These are phyloP conservation scores for Amanita rubescens DNA, from an alignment of 768 basidiomycete species.

Conservation along the genomic window DNA sequence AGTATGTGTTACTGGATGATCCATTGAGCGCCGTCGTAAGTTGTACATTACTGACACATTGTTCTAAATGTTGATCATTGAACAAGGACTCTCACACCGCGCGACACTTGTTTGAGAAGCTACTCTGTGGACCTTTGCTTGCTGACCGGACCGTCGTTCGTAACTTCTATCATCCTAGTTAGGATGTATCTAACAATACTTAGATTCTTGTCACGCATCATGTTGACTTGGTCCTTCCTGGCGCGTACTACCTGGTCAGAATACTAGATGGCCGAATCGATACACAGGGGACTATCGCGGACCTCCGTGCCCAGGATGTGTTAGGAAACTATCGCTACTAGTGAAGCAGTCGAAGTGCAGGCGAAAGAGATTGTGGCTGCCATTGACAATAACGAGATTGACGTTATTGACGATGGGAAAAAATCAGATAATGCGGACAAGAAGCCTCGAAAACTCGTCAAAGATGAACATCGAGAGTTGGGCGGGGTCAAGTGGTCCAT, in stretches of 20 bases:
- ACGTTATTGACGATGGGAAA: constrained; percentile 13
- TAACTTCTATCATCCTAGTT: background rate
- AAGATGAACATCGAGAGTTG: constrained; percentile 75
- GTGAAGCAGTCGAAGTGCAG: constrained; percentile 41
- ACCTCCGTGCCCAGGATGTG: constrained; percentile 52
- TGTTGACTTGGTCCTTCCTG: constrained; percentile 73
- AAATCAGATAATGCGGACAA: constrained; percentile 31
- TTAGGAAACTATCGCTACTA: constrained; percentile 52
- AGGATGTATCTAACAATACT: background rate
- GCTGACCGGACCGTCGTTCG: constrained; percentile 57
- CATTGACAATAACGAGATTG: constrained; percentile 20
- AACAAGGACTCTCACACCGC: constrained; percentile 62
- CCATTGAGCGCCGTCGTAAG: constrained; percentile 76
- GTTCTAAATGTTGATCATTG: background rate
- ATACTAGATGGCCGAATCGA: constrained; percentile 77
- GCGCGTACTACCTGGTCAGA: constrained; percentile 59
- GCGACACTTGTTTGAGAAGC: constrained; percentile 52
- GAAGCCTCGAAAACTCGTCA: constrained; percentile 66
- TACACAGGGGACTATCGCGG: constrained; percentile 56
- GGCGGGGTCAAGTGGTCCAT: constrained; percentile 79
- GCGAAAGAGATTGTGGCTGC: constrained; percentile 36
- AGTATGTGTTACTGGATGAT: constrained; percentile 72
- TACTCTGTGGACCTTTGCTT: constrained; percentile 61
- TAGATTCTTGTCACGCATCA: constrained; percentile 74
- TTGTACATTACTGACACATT: background rate